Percentiles rank a stretch among this genome's conserved stretches.
These are phyloP conservation scores for Scutellaria baicalensis DNA, from an alignment of 257 asterid species.

Conservation along the genomic window DNA sequence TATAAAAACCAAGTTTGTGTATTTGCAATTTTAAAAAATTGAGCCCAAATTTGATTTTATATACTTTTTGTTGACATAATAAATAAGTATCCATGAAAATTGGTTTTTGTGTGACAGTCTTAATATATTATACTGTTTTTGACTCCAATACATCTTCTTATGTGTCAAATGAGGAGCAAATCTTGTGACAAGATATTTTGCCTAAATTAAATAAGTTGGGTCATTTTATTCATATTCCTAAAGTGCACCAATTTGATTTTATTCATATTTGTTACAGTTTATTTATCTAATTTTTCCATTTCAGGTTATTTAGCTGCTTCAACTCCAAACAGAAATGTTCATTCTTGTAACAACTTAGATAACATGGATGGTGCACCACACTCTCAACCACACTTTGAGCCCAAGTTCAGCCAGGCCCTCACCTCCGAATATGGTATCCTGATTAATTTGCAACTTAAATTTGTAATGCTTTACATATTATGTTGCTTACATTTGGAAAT, in stretches of 20 bases:
- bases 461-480: too few species aligned
- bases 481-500: not conserved
- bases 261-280: not conserved
- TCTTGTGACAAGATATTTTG: slow-evolving; percentile 9
- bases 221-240: not conserved
- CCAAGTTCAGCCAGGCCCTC: slow-evolving; percentile 13
- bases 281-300: not conserved
- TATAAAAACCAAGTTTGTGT: not conserved
- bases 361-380: slow-evolving; percentile 6
- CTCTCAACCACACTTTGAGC: slow-evolving; percentile 7
- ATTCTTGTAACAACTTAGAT: not conserved
- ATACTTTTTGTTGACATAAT: not conserved
- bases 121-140: not conserved
- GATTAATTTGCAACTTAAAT: not conserved
- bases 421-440: slow-evolving; percentile 34
- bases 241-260: not conserved
- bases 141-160: not conserved
- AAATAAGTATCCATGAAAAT: not conserved
- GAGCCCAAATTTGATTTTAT: not conserved
- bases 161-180: not conserved
- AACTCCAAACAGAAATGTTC: slow-evolving; percentile 17
- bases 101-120: not conserved
- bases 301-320: slow-evolving; percentile 30
- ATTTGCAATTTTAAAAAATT: not conserved
- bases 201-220: not conserved